A percentile compares a stretch with the other conserved stretches of the same genome.
Evolutionary conservation across 495 filamentous ascomycete genomes (phyloP).

Genomic region (Talaromyces liani): DNA sequence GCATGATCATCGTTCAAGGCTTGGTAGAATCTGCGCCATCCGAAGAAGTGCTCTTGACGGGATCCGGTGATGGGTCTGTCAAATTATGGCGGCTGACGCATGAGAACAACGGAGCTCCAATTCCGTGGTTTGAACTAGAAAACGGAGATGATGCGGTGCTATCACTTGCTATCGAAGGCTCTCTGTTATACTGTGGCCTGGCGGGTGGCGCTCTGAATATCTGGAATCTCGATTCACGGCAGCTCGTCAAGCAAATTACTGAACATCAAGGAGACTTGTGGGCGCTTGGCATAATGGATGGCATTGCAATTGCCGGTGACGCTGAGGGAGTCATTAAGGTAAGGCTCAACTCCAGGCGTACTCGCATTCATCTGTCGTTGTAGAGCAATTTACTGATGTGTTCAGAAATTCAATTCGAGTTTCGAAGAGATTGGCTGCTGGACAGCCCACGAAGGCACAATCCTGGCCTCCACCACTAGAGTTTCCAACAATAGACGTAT

Average conservation of each 20-base stretch:
- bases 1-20: constrained; percentile 75
- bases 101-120: constrained; percentile 38
- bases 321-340: constrained; percentile 77
- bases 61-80: constrained; percentile 87
- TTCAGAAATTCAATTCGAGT: constrained; percentile 76
- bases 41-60: constrained; percentile 78
- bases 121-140: constrained; percentile 58
- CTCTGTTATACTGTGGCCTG: constrained; percentile 84
- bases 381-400: not conserved
- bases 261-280: constrained; percentile 77
- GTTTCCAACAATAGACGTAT: constrained; percentile 59
- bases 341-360: constrained; percentile 15
- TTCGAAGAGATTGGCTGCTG: constrained; percentile 79
- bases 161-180: constrained; percentile 75
- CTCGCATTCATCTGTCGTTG: not conserved
- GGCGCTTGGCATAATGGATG: constrained; percentile 73
- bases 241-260: constrained; percentile 78
- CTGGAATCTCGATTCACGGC: constrained; percentile 93
- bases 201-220: constrained; percentile 88
- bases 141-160: constrained; percentile 78
- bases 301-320: constrained; percentile 76
- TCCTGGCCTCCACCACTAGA: constrained; percentile 77
- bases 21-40: constrained; percentile 53
- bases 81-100: constrained; percentile 75
- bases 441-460: constrained; percentile 78